A percentile compares a stretch with the other conserved stretches of the same genome.
Conservation (phyloP, 2,329 filamentous ascomycete species). For the Xylariaceae sp. region DNA sequence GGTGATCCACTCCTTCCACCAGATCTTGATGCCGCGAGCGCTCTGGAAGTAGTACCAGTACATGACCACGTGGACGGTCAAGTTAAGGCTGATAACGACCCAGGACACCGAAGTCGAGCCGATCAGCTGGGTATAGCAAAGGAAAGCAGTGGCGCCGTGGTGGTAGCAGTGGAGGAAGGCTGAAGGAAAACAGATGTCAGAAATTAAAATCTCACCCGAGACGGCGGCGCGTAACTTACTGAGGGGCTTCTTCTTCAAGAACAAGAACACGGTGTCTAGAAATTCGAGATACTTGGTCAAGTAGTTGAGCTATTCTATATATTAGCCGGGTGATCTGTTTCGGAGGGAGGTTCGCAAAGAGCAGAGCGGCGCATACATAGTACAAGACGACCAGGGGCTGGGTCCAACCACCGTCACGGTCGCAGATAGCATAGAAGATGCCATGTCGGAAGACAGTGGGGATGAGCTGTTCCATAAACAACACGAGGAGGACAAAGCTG, state of each 20-base stretch:
- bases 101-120: constrained; percentile 91
- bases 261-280: constrained; percentile 91
- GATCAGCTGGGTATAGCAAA: constrained; percentile 96
- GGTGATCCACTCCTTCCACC: constrained; percentile 99
- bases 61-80: constrained; percentile 96
- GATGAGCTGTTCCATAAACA: constrained; percentile 89
- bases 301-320: constrained; percentile 74
- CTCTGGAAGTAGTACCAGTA: constrained; percentile 99
- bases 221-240: constrained; percentile 49
- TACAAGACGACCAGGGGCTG: constrained; percentile 89
- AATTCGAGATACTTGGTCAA: constrained; percentile 97
- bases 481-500: constrained; percentile 71
- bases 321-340: constrained; percentile 35
- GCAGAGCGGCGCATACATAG: constrained; percentile 63
- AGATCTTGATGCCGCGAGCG: constrained; percentile 89
- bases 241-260: constrained; percentile 98
- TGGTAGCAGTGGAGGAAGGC: constrained; percentile 99
- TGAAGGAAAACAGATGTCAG: constrained; percentile 26
- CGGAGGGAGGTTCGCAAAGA: constrained; percentile 3
- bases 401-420: constrained; percentile 82
- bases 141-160: constrained; percentile 91
- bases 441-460: constrained; percentile 77
- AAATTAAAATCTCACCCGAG: not conserved
- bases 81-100: constrained; percentile 89
- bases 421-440: constrained; percentile 85